Evolutionary conservation across 345 rosid species (phyloP), one percentile per base, ranked within the genome.

Genomic region (Brassica juncea): DNA sequence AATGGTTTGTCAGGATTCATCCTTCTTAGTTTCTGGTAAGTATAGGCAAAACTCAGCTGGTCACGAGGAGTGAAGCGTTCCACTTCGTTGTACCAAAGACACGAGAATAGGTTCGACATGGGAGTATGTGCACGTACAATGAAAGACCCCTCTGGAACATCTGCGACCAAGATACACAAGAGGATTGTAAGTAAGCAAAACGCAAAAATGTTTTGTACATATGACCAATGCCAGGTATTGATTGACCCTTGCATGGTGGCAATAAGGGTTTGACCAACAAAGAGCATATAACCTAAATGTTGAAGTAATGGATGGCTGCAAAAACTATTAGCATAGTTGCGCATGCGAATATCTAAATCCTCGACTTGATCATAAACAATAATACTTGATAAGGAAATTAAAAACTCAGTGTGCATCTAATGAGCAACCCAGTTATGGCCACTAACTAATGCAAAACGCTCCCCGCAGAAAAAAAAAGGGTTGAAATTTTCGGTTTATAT

Each of bases 11-110:
- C 84, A 49, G 97, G 91, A 83, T 95, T 95, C 88, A 82, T 86
- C 81, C 89, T 86, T 82, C 89, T 87, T 77, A 95, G 73, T 84
- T 93, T 93, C 89, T 91, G 89, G 85, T 93, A 91, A 10, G 98
- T 87, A 73, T 87, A 93, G 2, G 95, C 87, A 74, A 93, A 95
- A 84, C 99, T 95, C 66, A 95, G 93, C 84, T 95, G 99, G 84
- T 95, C 99, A 58, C 99, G 92, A 39, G 98, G 89, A 80, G 99
- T 95, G 79, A 95, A 95, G 47, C 92, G 97, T 31, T 91, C 97
- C 55, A 95, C 96, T 85, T 95, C 99, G 42, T 95, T 95, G 88
- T 89, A 95, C 99, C 99, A 95, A 27, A 95, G 98, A 81, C 99
- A 93, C 3, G 99, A 95, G 79, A 95, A 95, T 66, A 95, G 83